These are phyloP conservation scores for Firmiana major DNA, from an alignment of 345 rosid genomes.

Conservation along the genomic window DNA sequence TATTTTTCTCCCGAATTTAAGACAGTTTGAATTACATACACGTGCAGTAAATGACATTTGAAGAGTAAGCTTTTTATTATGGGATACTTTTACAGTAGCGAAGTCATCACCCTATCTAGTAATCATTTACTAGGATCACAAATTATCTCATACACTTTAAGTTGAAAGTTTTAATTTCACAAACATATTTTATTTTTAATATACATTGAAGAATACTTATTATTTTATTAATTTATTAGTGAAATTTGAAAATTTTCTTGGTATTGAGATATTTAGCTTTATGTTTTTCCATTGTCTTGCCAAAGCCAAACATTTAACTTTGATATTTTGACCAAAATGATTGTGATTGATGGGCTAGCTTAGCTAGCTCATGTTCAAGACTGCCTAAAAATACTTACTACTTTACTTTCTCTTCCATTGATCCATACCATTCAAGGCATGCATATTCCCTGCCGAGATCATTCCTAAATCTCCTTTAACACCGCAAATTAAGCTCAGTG, in stretches of 20 bases:
- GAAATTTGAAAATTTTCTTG: too few relatives aligned
- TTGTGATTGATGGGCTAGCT: background rate
- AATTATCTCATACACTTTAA: too few relatives aligned
- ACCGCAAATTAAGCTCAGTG: too few relatives aligned
- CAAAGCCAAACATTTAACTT: slow-evolving; percentile 3
- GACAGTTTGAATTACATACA: background rate
- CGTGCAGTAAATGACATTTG: background rate
- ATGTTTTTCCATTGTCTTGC: background rate
- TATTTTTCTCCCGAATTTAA: background rate
- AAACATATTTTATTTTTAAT: too few relatives aligned
- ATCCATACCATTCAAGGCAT: background rate
- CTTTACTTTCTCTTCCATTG: background rate
- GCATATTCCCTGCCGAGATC: background rate
- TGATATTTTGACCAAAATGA: slow-evolving; percentile 1
- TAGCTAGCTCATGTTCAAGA: background rate
- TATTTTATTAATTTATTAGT: background rate
- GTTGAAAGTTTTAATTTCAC: too few relatives aligned
- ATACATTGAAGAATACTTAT: too few relatives aligned
- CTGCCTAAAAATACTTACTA: background rate
- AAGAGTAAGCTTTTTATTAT: slow-evolving; percentile 1
- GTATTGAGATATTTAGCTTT: too few relatives aligned
- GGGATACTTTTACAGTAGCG: background rate
- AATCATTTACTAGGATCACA: background rate
- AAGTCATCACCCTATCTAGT: background rate
- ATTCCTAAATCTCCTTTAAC: too few relatives aligned